Conservation (phyloP, 176 grass and related monocot genomes). For the Musa acuminata region DNA sequence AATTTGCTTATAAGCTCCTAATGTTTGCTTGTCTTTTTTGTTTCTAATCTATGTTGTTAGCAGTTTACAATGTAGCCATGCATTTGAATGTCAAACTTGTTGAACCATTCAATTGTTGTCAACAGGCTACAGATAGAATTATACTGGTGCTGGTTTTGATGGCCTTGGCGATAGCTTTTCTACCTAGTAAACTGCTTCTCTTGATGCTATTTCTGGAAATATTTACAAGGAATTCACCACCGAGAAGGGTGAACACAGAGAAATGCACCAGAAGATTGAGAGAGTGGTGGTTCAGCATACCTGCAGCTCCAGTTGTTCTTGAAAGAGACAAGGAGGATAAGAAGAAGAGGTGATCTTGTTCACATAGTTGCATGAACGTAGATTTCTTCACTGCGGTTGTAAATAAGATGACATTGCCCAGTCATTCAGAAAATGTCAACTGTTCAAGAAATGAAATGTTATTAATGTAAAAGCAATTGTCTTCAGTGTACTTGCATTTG, state of each 20-base stretch:
- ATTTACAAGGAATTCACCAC: slow-evolving; percentile 68
- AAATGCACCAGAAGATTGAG: slow-evolving; percentile 69
- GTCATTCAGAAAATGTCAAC: background rate
- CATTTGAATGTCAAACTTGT: background rate
- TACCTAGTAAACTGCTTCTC: slow-evolving; percentile 47
- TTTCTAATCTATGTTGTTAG: background rate
- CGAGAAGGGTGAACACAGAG: slow-evolving; percentile 63
- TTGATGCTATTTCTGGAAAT: slow-evolving; percentile 66
- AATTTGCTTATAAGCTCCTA: background rate
- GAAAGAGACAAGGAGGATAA: slow-evolving; percentile 80
- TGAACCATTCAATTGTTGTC: background rate
- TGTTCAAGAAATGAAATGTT: too few relatives aligned
- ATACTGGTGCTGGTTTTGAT: slow-evolving; percentile 55
- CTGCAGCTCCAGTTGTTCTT: slow-evolving; percentile 81
- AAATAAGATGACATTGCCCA: background rate
- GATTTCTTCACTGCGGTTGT: background rate
- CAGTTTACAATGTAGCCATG: background rate
- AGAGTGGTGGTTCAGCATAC: slow-evolving; percentile 99
- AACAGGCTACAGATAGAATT: slow-evolving; percentile 62
- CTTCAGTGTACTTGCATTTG: too few relatives aligned
- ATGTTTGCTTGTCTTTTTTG: background rate
- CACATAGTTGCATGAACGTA: background rate
- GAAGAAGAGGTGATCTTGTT: slow-evolving; percentile 51
- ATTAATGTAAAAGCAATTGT: too few relatives aligned
- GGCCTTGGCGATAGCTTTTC: slow-evolving; percentile 45